Conservation (phyloP, 306 rosid species). For the Vigna hirtella region DNA sequence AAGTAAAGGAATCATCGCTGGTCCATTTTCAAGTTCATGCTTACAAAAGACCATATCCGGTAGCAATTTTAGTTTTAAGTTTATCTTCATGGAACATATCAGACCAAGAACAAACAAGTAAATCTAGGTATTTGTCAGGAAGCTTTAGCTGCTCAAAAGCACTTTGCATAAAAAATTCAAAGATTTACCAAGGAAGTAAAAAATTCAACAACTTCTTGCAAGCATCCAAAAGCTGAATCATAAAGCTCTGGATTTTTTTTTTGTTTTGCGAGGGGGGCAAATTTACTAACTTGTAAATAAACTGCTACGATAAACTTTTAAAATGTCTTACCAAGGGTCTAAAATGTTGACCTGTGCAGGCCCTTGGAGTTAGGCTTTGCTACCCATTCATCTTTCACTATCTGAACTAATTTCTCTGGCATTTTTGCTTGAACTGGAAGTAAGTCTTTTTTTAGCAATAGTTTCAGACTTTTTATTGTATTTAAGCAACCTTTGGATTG, state of each 20-base stretch:
- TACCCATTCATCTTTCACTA: not conserved
- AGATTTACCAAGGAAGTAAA: not conserved
- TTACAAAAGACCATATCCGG: not conserved
- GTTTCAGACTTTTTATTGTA: conserved; percentile 12
- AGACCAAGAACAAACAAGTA: not conserved
- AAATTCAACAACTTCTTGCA: conserved; percentile 11
- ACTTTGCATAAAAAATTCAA: conserved; percentile 21
- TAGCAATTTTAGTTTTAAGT: not conserved
- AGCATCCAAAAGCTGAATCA: conserved; percentile 20
- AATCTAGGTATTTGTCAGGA: not conserved
- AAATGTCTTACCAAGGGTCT: conserved; percentile 4
- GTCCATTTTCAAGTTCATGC: not conserved
- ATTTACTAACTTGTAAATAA: conserved; percentile 20
- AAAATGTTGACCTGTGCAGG: too few relatives aligned
- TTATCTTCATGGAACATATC: not conserved
- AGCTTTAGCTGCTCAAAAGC: conserved; percentile 29
- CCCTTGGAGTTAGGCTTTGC: too few relatives aligned
- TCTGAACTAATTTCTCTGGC: conserved; percentile 6
- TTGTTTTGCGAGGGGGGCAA: conserved; percentile 18
- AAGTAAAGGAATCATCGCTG: not conserved
- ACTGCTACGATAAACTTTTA: not conserved
- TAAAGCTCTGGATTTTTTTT: not conserved
- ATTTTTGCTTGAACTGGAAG: conserved; percentile 37
- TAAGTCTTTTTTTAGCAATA: conserved; percentile 2
- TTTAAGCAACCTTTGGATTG: not conserved